These are phyloP conservation scores for Cyberlindnera maritima DNA, from an alignment of 805 yeast genomes.

Conservation along the genomic window DNA sequence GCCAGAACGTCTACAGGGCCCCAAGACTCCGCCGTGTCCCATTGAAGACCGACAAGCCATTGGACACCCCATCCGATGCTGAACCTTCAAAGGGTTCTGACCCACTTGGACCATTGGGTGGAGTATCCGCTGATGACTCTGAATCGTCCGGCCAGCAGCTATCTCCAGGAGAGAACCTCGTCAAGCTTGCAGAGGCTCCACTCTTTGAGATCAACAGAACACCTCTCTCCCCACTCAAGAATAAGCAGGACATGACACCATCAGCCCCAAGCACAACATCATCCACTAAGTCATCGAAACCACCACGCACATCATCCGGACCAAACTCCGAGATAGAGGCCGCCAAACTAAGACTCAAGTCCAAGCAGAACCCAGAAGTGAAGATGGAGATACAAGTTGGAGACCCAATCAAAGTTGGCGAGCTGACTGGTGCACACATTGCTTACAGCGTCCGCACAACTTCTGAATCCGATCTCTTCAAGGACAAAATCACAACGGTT, in stretches of 20 bases:
- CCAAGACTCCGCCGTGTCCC: slow-evolving; percentile 44
- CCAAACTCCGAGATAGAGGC: slow-evolving; percentile 11
- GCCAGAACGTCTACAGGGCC: slow-evolving; percentile 44
- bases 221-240: slow-evolving; percentile 26
- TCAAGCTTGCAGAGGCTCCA: slow-evolving; percentile 51
- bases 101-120: slow-evolving; percentile 33
- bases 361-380: slow-evolving; percentile 15
- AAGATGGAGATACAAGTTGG: slow-evolving; percentile 70
- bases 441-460: slow-evolving; percentile 75
- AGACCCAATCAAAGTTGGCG: slow-evolving; percentile 91
- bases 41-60: slow-evolving; percentile 10
- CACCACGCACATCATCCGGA: neutral
- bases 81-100: slow-evolving; percentile 27
- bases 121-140: slow-evolving; percentile 30
- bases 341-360: slow-evolving; percentile 10
- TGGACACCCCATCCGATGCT: slow-evolving; percentile 4
- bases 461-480: slow-evolving; percentile 35
- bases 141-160: slow-evolving; percentile 26
- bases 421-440: slow-evolving; percentile 82
- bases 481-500: slow-evolving; percentile 50
- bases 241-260: slow-evolving; percentile 1
- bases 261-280: slow-evolving; percentile 4
- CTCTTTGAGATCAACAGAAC: slow-evolving; percentile 43
- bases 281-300: neutral
- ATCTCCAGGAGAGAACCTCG: slow-evolving; percentile 34